These are phyloP conservation scores for Boletus sp. DNA, from an alignment of 768 basidiomycete genomes.

Conservation along the genomic window DNA sequence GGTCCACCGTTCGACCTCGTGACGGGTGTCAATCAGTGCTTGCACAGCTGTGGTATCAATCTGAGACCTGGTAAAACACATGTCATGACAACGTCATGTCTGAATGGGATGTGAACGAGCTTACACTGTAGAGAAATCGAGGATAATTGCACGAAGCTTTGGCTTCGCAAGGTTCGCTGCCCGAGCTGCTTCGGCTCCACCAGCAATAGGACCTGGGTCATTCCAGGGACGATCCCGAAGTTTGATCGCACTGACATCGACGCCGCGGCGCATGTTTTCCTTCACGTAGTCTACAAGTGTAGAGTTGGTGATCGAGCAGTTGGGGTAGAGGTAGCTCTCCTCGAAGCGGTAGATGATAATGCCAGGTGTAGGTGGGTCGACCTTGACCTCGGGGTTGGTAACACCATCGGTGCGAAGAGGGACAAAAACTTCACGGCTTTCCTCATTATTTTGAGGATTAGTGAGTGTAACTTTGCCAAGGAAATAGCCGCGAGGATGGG, in stretches of 20 bases:
- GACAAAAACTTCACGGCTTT: conserved; percentile 75
- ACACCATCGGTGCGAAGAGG: conserved; percentile 65
- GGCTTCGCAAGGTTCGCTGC: conserved; percentile 57
- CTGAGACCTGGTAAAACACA: conserved; percentile 55
- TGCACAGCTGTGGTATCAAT: conserved; percentile 93
- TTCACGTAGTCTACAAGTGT: conserved; percentile 81
- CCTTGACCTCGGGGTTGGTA: conserved; percentile 65
- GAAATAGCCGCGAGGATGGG: conserved; percentile 87
- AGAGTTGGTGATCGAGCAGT: conserved; percentile 66
- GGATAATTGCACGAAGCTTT: conserved; percentile 76
- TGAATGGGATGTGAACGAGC: background rate
- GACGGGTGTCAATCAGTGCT: conserved; percentile 84
- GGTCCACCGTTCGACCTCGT: conserved; percentile 85
- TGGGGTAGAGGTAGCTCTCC: conserved; percentile 87
- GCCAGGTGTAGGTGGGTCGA: conserved; percentile 80
- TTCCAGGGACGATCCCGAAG: conserved; percentile 90
- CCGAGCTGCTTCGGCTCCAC: conserved; percentile 46
- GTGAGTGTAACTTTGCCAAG: conserved; percentile 76
- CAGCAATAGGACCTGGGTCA: conserved; percentile 71
- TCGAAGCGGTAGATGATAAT: conserved; percentile 90
- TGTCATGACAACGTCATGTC: background rate
- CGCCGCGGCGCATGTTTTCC: conserved; percentile 69
- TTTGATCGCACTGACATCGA: conserved; percentile 62
- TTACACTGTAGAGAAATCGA: conserved; percentile 87
- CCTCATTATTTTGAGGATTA: conserved; percentile 34